Evolutionary conservation across 768 basidiomycete genomes (phyloP), one percentile per base, ranked within the genome.

Genomic region (Boletellus sp.): DNA sequence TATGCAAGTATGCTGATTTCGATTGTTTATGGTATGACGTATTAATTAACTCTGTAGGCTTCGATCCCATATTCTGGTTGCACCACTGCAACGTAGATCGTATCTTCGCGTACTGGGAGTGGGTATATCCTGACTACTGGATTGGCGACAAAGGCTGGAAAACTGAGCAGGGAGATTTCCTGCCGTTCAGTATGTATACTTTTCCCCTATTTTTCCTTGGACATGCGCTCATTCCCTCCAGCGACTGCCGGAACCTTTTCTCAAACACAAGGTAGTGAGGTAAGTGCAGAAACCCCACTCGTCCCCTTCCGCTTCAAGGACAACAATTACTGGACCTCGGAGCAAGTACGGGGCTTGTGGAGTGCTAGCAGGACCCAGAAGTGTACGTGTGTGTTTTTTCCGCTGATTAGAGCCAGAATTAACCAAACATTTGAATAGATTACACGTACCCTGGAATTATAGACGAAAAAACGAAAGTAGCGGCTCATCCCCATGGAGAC

Each of bases 51-150:
- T 5, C 22, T 22, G 5, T 7, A 59, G 58, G 20, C 5, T 59
- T 50, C 23, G 58, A 59, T 43, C 58, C 58, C 1, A 57, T 60
- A 16, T 60, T 60, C 49, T 57, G 22, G 37, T 17, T 60, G 28
- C 59, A 60, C 28, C 59, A 60, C n/a, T 46, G 49, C 28, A 60
- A 57, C 23, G 47, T 60, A 10, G 59, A 60, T 13, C 58, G 58
- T 9, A 22, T 60, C 13, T 57, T 51, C 12, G 54, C 58, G 3
- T 53, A 60, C 32, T 60, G 58, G 59, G 59, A 60, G 45, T 60
- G 61, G 26, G 11, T 61, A 17, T 60, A 60, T 28, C 49, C 59
- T 5, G 5, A 60, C 1, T 57, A 61, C 33, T 61, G 59, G 58
- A 53, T 59, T 0, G 48, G 8, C 17, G 17, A 24, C 0, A 28